Percentiles rank a stretch among this genome's conserved stretches.
Conservation (phyloP, 805 yeast genomes). For the Debaryomyces castellii region DNA sequence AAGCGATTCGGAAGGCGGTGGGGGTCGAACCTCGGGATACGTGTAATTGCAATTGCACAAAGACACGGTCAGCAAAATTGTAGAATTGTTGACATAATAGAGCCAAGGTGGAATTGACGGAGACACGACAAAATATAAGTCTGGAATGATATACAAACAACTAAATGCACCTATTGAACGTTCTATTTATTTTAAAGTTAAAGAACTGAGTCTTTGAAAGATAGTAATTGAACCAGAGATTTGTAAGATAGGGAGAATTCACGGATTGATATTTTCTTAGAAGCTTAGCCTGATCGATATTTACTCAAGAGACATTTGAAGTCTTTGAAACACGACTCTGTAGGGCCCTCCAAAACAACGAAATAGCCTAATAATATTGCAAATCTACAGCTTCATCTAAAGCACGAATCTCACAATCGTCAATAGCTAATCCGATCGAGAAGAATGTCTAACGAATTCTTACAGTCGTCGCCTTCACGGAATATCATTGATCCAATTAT, state of each 20-base stretch:
- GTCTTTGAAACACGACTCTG: not conserved
- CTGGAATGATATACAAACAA: not conserved
- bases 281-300: not conserved
- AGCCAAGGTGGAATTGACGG: not conserved
- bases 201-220: not conserved
- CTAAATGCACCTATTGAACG: not conserved
- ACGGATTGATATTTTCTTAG: no score
- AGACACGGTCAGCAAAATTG: not conserved
- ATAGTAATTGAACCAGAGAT: not conserved
- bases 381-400: not conserved
- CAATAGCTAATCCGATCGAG: not conserved
- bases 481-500: constrained; percentile 34
- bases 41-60: constrained; percentile 4
- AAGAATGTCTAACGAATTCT: constrained; percentile 27
- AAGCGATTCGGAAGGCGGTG: no score
- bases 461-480: constrained; percentile 37
- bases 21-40: not conserved
- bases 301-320: not conserved
- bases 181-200: not conserved
- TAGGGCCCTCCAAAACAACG: not conserved
- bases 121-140: not conserved
- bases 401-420: not conserved
- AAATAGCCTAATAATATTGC: not conserved
- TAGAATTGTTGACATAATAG: not conserved
- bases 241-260: not conserved